phyloP scores from a whole-genome alignment of 768 basidiomycete genomes.

The Erythrobasidium yunnanense region DNA sequence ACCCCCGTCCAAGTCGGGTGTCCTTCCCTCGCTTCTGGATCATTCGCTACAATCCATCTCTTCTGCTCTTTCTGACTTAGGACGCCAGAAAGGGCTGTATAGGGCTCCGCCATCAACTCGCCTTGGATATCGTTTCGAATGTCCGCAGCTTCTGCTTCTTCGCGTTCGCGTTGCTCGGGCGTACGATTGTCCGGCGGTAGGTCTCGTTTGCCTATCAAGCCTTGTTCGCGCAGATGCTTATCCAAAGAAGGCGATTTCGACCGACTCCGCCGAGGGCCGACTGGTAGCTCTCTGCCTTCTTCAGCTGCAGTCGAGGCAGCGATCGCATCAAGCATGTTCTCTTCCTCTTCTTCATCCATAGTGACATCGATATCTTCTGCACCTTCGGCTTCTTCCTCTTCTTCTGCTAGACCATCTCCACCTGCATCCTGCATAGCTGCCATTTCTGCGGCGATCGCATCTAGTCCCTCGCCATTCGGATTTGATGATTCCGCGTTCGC shows the following conservation, averaged over 20 bases:
- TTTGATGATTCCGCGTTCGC: no score
- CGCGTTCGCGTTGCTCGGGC: slow-evolving; percentile 33
- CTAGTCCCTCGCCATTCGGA: slow-evolving; percentile 40
- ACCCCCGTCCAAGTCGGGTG: neutral
- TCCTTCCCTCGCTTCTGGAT: neutral
- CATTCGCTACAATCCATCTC: neutral
- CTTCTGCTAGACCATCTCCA: slow-evolving; percentile 4
- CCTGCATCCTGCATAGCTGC: neutral
- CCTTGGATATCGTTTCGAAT: slow-evolving; percentile 37
- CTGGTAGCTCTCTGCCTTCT: slow-evolving; percentile 34
- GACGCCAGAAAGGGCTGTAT: neutral
- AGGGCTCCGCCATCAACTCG: slow-evolving; percentile 20
- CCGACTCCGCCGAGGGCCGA: neutral
- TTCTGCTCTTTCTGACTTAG: slow-evolving; percentile 11
- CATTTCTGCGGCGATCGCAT: slow-evolving; percentile 15
- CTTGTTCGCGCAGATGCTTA: neutral
- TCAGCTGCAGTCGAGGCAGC: slow-evolving; percentile 37
- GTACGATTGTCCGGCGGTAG: slow-evolving; percentile 30
- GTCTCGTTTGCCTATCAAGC: neutral
- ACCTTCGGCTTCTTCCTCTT: slow-evolving; percentile 76
- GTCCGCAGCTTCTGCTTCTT: slow-evolving; percentile 27
- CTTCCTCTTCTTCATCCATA: slow-evolving; percentile 52
- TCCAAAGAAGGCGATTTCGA: neutral
- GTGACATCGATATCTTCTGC: slow-evolving; percentile 77
- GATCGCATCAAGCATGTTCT: slow-evolving; percentile 42